Base-by-base conservation (phyloP, 164 flowering plant species). In the Cinnamomum chago region DNA sequence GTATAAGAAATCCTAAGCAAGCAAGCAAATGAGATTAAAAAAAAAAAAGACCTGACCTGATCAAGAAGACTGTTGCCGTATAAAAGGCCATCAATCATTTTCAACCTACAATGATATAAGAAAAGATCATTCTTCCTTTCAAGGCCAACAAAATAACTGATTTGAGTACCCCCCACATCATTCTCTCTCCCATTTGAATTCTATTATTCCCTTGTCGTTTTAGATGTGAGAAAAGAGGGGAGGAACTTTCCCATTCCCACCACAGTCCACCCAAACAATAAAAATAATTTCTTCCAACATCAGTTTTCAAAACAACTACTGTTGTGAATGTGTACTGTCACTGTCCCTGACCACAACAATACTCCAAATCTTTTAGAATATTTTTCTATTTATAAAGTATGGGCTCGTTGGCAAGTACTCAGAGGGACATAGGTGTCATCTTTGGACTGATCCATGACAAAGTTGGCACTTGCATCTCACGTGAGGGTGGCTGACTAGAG, bases 21-120 rank as follows among this genome's bases (percentile, higher is more conserved):
- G 60, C 60, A 17, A 55, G 60, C 60, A 55, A 55, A 55, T 20
- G n/a, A 30, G 35, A 30, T 30, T 1, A 35, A 9, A 7, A 35
- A 40, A 40, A 40, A 24, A 24, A 24, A 24, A 24, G 1, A n/a
- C n/a, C n/a, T n/a, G 47, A 55, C 60, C 60, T 55, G 7, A 55
- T 55, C 6, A 15, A 11, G 60, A 15, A 55, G 60, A 15, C n/a
- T 55, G 60, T 17, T 3, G n/a, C 60, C 60, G 18, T 55, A 3
- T 55, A 20, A 55, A 55, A 78, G 30, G 28, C 55, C 73, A 72
- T 70, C 81, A 76, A 75, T 84, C 86, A 77, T 74, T 80, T 75
- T 78, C 79, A 70, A 2, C 3, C 55, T 2, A 47, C 67, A 81
- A 70, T 18, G 70, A 62, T 40, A 22, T 17, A 47, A 24, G 18